Conservation (phyloP, 495 filamentous ascomycete species). For the Penicillium desertorum region DNA sequence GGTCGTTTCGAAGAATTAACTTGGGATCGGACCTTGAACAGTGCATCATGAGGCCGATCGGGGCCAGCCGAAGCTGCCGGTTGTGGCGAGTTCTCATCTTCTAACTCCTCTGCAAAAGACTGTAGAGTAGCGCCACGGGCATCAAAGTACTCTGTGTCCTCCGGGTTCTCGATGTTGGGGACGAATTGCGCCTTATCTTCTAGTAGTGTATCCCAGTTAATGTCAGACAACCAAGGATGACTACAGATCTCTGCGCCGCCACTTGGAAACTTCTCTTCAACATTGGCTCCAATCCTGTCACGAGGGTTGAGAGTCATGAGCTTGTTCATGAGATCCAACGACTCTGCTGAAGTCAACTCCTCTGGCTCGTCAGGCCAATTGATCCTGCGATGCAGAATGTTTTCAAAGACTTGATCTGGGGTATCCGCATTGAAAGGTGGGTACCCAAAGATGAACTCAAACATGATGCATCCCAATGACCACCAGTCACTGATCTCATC, state of each 20-base stretch:
- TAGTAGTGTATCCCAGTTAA: conserved; percentile 86
- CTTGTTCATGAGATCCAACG: conserved; percentile 89
- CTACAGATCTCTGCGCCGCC: conserved; percentile 87
- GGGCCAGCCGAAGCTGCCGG: conserved; percentile 55
- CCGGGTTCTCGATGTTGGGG: conserved; percentile 87
- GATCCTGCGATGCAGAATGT: conserved; percentile 85
- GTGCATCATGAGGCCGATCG: conserved; percentile 90
- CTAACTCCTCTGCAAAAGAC: conserved; percentile 86
- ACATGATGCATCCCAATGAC: conserved; percentile 96
- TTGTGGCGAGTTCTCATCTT: conserved; percentile 77
- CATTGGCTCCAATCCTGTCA: conserved; percentile 80
- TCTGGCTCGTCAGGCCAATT: conserved; percentile 77
- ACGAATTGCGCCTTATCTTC: conserved; percentile 95
- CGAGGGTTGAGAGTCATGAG: conserved; percentile 80
- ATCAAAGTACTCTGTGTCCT: conserved; percentile 98
- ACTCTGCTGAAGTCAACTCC: conserved; percentile 75
- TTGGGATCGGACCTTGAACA: conserved; percentile 84
- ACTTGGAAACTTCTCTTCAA: conserved; percentile 69
- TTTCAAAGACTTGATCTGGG: conserved; percentile 94
- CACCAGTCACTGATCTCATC: conserved; percentile 99
- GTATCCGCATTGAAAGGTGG: conserved; percentile 91
- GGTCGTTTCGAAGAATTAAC: conserved; percentile 81
- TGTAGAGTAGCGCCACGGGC: conserved; percentile 85
- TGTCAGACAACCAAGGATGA: conserved; percentile 84
- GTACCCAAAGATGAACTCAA: conserved; percentile 90